Percentiles rank a stretch among this genome's conserved stretches.
Conservation (phyloP, 169 alveolate species). For the Plasmodium gallinaceum region DNA sequence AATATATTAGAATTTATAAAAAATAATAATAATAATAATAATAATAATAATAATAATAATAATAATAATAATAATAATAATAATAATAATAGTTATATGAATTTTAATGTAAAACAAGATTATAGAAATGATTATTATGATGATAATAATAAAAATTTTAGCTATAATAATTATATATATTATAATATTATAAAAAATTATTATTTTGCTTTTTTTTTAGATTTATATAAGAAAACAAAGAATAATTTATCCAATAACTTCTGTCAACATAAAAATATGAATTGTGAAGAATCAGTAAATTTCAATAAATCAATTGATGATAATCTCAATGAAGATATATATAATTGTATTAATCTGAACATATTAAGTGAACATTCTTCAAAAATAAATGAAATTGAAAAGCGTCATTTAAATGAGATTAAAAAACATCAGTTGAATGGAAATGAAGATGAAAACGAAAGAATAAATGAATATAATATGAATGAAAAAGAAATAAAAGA, state of each 20-base stretch:
- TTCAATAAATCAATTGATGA: background rate
- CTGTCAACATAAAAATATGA: background rate
- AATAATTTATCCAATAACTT: background rate
- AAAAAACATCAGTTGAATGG: background rate
- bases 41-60: too few relatives aligned
- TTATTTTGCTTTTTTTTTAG: conserved; percentile 15
- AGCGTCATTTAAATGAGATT: background rate
- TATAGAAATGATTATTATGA: background rate
- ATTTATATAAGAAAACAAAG: background rate
- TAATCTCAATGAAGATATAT: background rate
- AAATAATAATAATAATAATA: background rate
- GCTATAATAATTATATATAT: background rate
- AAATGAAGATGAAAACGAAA: background rate
- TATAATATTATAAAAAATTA: conserved; percentile 16
- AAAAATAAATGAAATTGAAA: background rate
- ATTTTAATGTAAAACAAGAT: background rate
- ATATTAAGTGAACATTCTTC: background rate
- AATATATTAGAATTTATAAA: background rate
- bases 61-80: background rate
- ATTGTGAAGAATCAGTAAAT: background rate
- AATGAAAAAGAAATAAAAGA: background rate
- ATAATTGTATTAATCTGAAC: background rate
- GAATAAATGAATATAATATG: background rate
- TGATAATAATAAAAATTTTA: background rate
- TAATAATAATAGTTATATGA: background rate